Evolutionary conservation across 1,284 basidiomycete species (phyloP), one percentile per base, ranked within the genome.

Genomic region (Apiotrichum akiyoshidainum): DNA sequence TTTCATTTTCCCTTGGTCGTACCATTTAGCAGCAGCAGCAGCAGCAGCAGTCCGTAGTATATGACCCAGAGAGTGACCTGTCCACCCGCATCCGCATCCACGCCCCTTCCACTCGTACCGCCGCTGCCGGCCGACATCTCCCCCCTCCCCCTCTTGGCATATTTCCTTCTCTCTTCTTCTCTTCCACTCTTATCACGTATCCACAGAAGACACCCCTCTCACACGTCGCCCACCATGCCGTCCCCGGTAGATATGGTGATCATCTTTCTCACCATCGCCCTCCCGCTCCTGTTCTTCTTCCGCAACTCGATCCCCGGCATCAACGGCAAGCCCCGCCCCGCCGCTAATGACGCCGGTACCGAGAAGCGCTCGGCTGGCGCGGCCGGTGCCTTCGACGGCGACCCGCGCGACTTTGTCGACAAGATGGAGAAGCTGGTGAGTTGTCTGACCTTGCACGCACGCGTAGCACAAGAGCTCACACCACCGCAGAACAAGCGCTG

Each of bases 401-500:
- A 46, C 35, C 53, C 84, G 84, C 37, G 37, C 14, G 37, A 37
- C 14, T 37, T 37, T 16, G 37, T 37, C 37, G 37, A 37, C 5
- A 37, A 37, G 37, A 37, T 37, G 37, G 37, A 37, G 37, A 37
- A 37, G 37, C 11, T 37, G 37, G 37, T 37, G 37, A 79, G 89
- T 84, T 22, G 37, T 16, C 5, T 3, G 11, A 10, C 37, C 11
- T 10, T 16, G 37, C 11, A 37, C 14, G 37, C 37, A 10, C 12
- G 11, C 14, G 14, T 37, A n/a, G n/a, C 10, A 11, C 12, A 5
- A 37, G 37, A 4, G 11, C 37, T 31, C 34, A 35, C 34, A 37
- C 2, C 17, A 9, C 41, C 41, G 5, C 42, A 93, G 90, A 92
- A 92, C 84, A 97, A 96, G 79, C 90, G 92, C 63, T 82, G 93